Percentiles rank a stretch among this genome's conserved stretches.
These are phyloP conservation scores for Sphaerostilbella broomeana DNA, from an alignment of 2,329 filamentous ascomycete species.

Conservation along the genomic window DNA sequence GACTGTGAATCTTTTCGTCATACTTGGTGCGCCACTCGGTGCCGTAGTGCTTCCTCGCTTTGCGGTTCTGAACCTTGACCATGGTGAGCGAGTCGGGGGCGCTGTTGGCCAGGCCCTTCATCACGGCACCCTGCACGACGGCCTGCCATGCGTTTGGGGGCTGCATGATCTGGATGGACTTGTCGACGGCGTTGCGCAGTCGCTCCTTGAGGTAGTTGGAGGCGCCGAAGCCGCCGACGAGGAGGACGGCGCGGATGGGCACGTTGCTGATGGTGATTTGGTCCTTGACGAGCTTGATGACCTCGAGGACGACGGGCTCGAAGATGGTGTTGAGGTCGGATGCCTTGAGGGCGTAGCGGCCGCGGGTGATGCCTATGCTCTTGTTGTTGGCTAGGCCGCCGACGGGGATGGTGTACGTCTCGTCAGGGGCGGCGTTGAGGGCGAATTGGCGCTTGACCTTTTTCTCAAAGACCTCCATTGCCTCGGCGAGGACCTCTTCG, in stretches of 20 bases:
- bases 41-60: conserved; percentile 39
- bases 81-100: conserved; percentile 28
- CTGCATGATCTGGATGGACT: conserved; percentile 36
- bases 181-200: conserved; percentile 29
- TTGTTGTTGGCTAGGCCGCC: conserved; percentile 34
- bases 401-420: conserved; percentile 33
- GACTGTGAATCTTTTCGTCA: conserved; percentile 24
- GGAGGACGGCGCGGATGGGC: conserved; percentile 35
- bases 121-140: conserved; percentile 42
- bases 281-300: conserved; percentile 36
- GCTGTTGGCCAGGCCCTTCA: conserved; percentile 38
- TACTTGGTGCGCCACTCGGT: conserved; percentile 28
- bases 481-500: conserved; percentile 32
- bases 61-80: conserved; percentile 34
- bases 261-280: conserved; percentile 34
- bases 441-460: conserved; percentile 16
- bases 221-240: conserved; percentile 42
- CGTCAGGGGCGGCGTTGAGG: conserved; percentile 7
- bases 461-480: conserved; percentile 37
- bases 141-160: conserved; percentile 42
- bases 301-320: conserved; percentile 37
- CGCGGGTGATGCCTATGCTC: conserved; percentile 31
- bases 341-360: conserved; percentile 31
- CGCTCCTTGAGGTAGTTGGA: conserved; percentile 39
- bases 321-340: conserved; percentile 36